Percentiles rank a stretch among this genome's conserved stretches.
Evolutionary conservation across 1,284 basidiomycete species (phyloP).

Genomic region (Boletellus deceptivus): DNA sequence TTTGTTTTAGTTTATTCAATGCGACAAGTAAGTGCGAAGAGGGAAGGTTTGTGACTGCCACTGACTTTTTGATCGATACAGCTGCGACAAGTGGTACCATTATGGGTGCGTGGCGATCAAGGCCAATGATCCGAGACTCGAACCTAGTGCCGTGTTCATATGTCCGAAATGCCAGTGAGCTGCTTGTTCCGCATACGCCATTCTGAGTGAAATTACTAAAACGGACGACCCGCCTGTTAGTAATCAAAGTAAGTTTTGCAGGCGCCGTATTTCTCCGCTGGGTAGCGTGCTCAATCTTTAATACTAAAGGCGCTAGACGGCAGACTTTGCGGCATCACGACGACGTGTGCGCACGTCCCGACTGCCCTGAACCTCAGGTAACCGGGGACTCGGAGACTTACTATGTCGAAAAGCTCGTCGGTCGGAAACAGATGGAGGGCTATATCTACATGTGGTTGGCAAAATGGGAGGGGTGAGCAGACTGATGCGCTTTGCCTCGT

Average conservation of each 20-base stretch:
- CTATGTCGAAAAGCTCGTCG: slow-evolving; percentile 35
- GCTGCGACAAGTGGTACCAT: slow-evolving; percentile 38
- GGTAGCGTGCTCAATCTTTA: background rate
- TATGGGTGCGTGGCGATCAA: slow-evolving; percentile 33
- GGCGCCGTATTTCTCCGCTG: background rate
- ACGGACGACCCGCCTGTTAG: slow-evolving; percentile 5
- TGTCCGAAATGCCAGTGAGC: slow-evolving; percentile 34
- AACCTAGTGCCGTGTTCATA: slow-evolving; percentile 20
- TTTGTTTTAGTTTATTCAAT: slow-evolving; percentile 30
- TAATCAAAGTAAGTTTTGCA: slow-evolving; percentile 12
- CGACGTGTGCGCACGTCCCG: slow-evolving; percentile 25
- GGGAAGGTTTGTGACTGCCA: background rate
- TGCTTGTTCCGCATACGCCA: background rate
- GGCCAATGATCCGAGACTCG: slow-evolving; percentile 28
- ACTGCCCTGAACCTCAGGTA: slow-evolving; percentile 19
- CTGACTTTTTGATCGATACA: slow-evolving; percentile 9
- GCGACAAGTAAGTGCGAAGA: slow-evolving; percentile 27
- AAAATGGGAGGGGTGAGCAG: slow-evolving; percentile 37
- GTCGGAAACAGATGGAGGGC: slow-evolving; percentile 22
- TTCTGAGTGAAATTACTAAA: slow-evolving; percentile 4
- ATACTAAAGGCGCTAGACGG: slow-evolving; percentile 13
- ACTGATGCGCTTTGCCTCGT: background rate
- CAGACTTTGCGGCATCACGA: slow-evolving; percentile 3
- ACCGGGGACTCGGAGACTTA: slow-evolving; percentile 17
- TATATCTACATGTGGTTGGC: slow-evolving; percentile 32